Evolutionary conservation across 345 rosid species (phyloP).

Genomic region (Draba incana): DNA sequence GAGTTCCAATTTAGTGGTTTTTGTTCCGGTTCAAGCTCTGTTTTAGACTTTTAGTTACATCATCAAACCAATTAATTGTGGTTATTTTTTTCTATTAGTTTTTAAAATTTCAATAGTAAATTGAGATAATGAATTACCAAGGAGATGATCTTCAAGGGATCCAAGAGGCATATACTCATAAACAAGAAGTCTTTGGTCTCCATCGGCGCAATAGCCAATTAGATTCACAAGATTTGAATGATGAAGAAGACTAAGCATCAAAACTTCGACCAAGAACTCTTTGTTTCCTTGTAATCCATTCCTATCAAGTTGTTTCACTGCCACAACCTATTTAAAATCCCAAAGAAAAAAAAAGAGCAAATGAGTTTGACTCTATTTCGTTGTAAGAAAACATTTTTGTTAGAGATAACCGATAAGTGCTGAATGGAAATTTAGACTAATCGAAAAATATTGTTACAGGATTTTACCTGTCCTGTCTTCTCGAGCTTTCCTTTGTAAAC

Average conservation of each 20-base stretch:
- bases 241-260: constrained; percentile 89
- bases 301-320: constrained; percentile 92
- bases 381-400: too few relatives aligned
- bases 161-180: constrained; percentile 93
- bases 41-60: not conserved
- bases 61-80: constrained; percentile 8
- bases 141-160: constrained; percentile 81
- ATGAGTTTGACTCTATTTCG: not conserved
- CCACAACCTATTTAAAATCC: constrained; percentile 60
- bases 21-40: constrained; percentile 59
- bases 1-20: constrained; percentile 68
- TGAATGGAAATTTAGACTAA: too few relatives aligned
- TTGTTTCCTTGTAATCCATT: constrained; percentile 86
- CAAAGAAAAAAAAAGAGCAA: not conserved
- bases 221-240: constrained; percentile 90
- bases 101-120: not conserved
- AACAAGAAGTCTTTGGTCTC: constrained; percentile 92
- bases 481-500: constrained; percentile 83
- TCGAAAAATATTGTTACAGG: not conserved
- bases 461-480: constrained; percentile 59
- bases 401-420: too few relatives aligned
- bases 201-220: constrained; percentile 87
- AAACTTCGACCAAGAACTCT: constrained; percentile 90
- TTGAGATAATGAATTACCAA: constrained; percentile 52
- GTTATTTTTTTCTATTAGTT: not conserved